Conservation (phyloP, 192 early-diverging fungal species). For the Coemansia sp. region DNA sequence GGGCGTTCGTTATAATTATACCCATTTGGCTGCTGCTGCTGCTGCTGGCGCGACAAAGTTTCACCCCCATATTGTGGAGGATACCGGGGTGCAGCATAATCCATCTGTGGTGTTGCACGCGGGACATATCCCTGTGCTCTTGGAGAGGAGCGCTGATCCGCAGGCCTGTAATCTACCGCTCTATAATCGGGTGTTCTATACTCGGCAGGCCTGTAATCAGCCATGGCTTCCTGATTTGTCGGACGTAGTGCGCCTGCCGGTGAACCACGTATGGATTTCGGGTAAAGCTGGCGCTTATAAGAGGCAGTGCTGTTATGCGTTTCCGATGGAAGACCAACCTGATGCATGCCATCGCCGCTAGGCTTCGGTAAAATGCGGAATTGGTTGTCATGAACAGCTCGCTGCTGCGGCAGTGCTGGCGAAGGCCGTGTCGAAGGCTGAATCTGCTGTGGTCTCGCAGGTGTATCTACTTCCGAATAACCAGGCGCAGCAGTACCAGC, state of each 20-base stretch:
- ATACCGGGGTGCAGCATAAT: slow-evolving; percentile 6
- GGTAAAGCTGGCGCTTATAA: neutral
- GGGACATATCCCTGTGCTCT: neutral
- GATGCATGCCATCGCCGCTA: neutral
- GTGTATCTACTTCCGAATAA: neutral
- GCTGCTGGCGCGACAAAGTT: neutral
- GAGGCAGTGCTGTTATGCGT: neutral
- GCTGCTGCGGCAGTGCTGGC: neutral
- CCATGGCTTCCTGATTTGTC: neutral
- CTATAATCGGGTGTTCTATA: neutral
- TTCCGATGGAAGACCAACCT: neutral
- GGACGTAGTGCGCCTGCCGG: neutral
- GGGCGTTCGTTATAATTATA: neutral
- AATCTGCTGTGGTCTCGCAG: neutral
- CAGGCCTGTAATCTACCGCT: slow-evolving; percentile 5
- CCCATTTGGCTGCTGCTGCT: neutral
- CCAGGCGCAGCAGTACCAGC: neutral
- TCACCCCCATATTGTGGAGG: neutral
- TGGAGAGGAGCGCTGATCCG: neutral
- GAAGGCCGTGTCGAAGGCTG: neutral
- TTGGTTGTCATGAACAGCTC: neutral
- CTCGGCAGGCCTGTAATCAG: neutral
- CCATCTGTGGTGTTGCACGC: slow-evolving; percentile 4
- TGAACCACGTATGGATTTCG: neutral
- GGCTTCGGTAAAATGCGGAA: neutral